Conservation (phyloP, 2,329 filamentous ascomycete genomes). For the Sporothrix humicola region DNA sequence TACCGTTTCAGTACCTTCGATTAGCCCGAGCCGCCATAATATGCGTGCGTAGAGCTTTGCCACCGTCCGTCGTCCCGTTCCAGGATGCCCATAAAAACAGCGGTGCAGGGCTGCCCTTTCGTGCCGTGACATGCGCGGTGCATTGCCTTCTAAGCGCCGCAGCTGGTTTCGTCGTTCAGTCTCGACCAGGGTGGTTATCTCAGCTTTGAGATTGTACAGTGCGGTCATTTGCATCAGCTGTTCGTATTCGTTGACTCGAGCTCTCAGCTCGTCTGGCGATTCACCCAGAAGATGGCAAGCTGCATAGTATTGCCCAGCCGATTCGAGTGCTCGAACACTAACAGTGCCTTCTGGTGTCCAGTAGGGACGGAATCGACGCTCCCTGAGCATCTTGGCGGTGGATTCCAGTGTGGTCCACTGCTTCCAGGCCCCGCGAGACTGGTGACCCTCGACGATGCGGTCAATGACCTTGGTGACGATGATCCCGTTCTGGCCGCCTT, state of each 20-base stretch:
- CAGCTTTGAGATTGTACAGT: background rate
- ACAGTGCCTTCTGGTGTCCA: background rate
- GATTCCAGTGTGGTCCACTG: constrained; percentile 14
- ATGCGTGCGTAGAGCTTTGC: constrained; percentile 2
- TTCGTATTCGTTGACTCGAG: background rate
- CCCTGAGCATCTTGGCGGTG: background rate
- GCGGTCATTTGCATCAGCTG: background rate
- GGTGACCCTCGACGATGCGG: background rate
- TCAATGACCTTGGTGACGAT: background rate
- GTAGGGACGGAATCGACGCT: background rate
- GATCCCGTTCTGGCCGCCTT: background rate
- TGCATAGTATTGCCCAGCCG: background rate
- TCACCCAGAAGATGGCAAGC: constrained; percentile 1
- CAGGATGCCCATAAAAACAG: background rate
- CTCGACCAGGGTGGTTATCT: background rate
- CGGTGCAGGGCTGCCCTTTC: background rate
- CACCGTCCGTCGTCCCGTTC: constrained; percentile 11
- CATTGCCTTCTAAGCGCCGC: background rate
- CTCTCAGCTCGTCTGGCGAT: background rate
- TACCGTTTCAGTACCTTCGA: background rate
- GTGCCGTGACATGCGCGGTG: background rate
- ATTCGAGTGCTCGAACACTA: background rate
- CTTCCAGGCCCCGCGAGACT: background rate
- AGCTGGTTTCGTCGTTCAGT: background rate
- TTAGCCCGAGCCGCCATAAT: background rate